phyloP scores from a whole-genome alignment of 352 stramenopile species.

The Phytophthora parvispora region DNA sequence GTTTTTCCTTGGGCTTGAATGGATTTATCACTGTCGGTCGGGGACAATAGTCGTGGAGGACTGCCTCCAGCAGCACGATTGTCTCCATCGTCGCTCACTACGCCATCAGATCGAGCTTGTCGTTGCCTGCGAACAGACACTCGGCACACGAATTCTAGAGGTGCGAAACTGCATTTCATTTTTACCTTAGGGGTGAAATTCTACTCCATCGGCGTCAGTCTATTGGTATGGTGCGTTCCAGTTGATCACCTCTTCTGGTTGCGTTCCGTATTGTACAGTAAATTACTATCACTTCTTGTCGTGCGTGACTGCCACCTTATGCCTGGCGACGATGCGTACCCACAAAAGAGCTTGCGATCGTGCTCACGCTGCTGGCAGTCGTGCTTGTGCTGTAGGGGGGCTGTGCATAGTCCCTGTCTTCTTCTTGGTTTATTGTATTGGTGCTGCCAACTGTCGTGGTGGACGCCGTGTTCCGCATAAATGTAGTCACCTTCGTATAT shows the following conservation, averaged over 20 bases:
- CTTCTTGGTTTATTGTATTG: constrained; percentile 34
- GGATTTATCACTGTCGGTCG: constrained; percentile 26
- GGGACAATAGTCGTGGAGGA: constrained; percentile 35
- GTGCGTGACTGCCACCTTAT: background rate
- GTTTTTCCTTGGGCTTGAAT: constrained; percentile 31
- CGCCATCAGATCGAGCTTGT: constrained; percentile 3
- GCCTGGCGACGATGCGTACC: constrained; percentile 25
- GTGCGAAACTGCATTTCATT: constrained; percentile 40
- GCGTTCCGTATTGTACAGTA: constrained; percentile 34
- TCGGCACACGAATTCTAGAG: background rate
- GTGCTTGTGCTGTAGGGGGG: constrained; percentile 41
- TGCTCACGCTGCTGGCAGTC: constrained; percentile 39
- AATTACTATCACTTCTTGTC: constrained; percentile 22
- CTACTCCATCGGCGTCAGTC: constrained; percentile 1
- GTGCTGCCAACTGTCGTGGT: constrained; percentile 31
- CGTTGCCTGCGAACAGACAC: constrained; percentile 25
- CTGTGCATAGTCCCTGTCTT: constrained; percentile 38
- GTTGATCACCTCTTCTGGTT: background rate
- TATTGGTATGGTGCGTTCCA: constrained; percentile 15
- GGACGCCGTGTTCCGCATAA: constrained; percentile 53
- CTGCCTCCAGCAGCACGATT: constrained; percentile 40
- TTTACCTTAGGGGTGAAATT: constrained; percentile 21
- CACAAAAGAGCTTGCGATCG: constrained; percentile 22
- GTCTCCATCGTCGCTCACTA: constrained; percentile 20
- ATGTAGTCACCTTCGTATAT: constrained; percentile 87